Base-by-base conservation (phyloP, 164 flowering plant species). In the Sedum album region DNA sequence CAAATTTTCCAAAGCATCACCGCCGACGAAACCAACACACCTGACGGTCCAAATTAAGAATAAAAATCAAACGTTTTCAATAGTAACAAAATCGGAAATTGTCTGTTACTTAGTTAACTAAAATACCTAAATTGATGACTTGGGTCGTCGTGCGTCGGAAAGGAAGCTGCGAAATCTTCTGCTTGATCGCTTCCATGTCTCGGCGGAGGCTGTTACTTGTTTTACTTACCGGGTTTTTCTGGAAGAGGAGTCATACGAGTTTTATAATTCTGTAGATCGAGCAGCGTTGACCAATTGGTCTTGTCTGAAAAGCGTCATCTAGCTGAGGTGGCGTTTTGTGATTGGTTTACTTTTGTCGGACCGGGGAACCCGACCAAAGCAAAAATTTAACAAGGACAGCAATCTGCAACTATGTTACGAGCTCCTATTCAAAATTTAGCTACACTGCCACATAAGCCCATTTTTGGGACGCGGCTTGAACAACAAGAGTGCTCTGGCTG, bases 1-100 rank as follows among this genome's bases (percentile, higher is more conserved):
- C 79, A 72, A 3, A 70, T 78, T 61, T 80, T 82, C 87, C 85
- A 85, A 66, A 82, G 67, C 6, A 85, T 79, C 38, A 85, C 49
- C 0, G 84, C 82, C 2, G 79, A 75, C 8, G 85, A 39, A 2
- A 82, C 74, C 30, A 82, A 66, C 75, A 79, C 65, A 1, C 89
- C 89, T 83, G 71, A 1, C n/a, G 21, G 6, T 23, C 18, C 31
- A 23, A 9, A 57, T 44, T 44, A 17, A 44, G 18, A 11, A 11
- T 44, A 44, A 44, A 44, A 44, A 44, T 44, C 20, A 44, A 44
- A 44, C 15, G 1, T 14, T 21, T 17, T 6, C 11, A 30, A 18
- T 61, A 8, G 10, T 17, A 0, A 30, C 41, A 26, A 20, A 28
- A 39, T 66, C 30, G 49, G 49, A 26, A 20, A 48, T 2, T 21